Percentiles rank a stretch among this genome's conserved stretches.
phyloP scores from a whole-genome alignment of 257 asterid genomes.

The Primulina eburnea region DNA sequence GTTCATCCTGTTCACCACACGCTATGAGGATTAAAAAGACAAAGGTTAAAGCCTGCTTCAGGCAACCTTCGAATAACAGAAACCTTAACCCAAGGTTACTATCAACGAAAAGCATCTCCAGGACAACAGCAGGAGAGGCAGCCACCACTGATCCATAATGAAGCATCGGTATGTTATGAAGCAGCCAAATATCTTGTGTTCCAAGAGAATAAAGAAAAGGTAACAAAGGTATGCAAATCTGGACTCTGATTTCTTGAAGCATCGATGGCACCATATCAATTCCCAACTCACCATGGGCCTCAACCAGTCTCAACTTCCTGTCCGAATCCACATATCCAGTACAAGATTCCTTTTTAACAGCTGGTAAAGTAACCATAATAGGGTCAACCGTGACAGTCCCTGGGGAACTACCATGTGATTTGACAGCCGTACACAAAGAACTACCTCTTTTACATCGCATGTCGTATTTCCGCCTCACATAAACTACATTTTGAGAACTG shows the following conservation, averaged over 20 bases:
- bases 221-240: slow-evolving; percentile 43
- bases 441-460: slow-evolving; percentile 32
- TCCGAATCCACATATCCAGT: slow-evolving; percentile 25
- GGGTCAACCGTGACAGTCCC: slow-evolving; percentile 21
- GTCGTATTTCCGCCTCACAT: slow-evolving; percentile 62
- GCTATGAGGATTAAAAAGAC: slow-evolving; percentile 57
- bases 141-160: slow-evolving; percentile 61
- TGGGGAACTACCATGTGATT: slow-evolving; percentile 31
- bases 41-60: slow-evolving; percentile 63
- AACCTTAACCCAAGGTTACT: slow-evolving; percentile 69
- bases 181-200: slow-evolving; percentile 36
- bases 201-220: slow-evolving; percentile 35
- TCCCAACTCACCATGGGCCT: slow-evolving; percentile 44
- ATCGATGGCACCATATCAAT: slow-evolving; percentile 37
- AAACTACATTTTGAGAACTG: slow-evolving; percentile 47
- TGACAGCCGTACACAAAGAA: slow-evolving; percentile 37
- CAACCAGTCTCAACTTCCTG: slow-evolving; percentile 41
- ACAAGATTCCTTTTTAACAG: slow-evolving; percentile 18
- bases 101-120: slow-evolving; percentile 90
- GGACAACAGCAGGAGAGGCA: slow-evolving; percentile 62
- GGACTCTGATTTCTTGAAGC: slow-evolving; percentile 39
- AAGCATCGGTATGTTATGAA: slow-evolving; percentile 48
- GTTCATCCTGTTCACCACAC: slow-evolving; percentile 52
- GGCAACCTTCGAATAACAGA: slow-evolving; percentile 66
- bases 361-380: slow-evolving; percentile 25